A percentile compares a stretch with the other conserved stretches of the same genome.
Conservation (phyloP, 306 rosid genomes). For the Urtica urens region DNA sequence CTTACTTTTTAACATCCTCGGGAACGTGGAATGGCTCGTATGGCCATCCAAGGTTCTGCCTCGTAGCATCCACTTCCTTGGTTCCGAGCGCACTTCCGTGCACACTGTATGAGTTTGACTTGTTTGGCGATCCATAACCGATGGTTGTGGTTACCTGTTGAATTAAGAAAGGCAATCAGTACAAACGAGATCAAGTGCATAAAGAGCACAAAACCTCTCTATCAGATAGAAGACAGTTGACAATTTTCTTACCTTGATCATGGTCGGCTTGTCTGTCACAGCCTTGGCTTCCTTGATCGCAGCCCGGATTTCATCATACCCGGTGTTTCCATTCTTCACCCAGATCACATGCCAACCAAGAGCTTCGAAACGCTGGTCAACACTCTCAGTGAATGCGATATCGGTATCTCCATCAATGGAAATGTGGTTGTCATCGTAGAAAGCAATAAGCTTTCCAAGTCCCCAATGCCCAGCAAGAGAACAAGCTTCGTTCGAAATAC, state of each 20-base stretch:
- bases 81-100: slow-evolving; percentile 98
- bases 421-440: slow-evolving; percentile 96
- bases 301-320: slow-evolving; percentile 90
- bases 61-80: slow-evolving; percentile 97
- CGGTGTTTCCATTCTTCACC: slow-evolving; percentile 96
- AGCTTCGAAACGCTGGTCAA: slow-evolving; percentile 75
- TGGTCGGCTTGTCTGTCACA: slow-evolving; percentile 76
- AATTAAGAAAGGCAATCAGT: slow-evolving; percentile 5
- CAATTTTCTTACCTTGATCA: slow-evolving; percentile 63
- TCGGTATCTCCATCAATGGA: slow-evolving; percentile 93
- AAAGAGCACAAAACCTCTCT: neutral
- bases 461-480: slow-evolving; percentile 99
- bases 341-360: slow-evolving; percentile 98
- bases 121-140: slow-evolving; percentile 97
- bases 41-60: slow-evolving; percentile 92
- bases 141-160: slow-evolving; percentile 91
- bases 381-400: slow-evolving; percentile 90
- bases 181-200: no score
- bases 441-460: slow-evolving; percentile 84
- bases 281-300: slow-evolving; percentile 94
- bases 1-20: slow-evolving; percentile 80
- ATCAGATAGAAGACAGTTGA: neutral
- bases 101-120: slow-evolving; percentile 92
- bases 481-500: slow-evolving; percentile 76
- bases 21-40: slow-evolving; percentile 95